These are phyloP conservation scores for Triangularia setosa DNA, from an alignment of 2,329 filamentous ascomycete species.

Conservation along the genomic window DNA sequence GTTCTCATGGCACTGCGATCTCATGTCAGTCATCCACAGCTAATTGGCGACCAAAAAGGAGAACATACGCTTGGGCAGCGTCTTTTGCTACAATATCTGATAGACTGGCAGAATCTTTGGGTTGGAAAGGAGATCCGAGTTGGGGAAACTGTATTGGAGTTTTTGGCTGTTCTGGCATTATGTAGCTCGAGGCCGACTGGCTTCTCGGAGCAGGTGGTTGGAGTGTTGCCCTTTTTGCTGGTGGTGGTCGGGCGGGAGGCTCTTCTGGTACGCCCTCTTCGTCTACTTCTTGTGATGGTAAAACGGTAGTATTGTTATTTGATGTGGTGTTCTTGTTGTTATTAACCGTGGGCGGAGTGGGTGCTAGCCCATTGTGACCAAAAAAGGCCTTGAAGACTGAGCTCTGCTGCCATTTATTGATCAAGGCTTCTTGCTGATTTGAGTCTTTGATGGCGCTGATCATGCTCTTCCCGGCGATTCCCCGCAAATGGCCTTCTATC, in stretches of 20 bases:
- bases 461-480: slow-evolving; percentile 29
- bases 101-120: slow-evolving; percentile 27
- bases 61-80: slow-evolving; percentile 31
- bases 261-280: slow-evolving; percentile 17
- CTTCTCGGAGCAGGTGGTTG: slow-evolving; percentile 6
- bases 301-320: neutral
- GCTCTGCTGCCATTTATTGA: slow-evolving; percentile 35
- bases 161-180: slow-evolving; percentile 6
- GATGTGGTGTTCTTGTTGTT: neutral
- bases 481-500: slow-evolving; percentile 35
- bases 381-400: slow-evolving; percentile 35
- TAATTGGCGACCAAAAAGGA: neutral
- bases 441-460: slow-evolving; percentile 34
- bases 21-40: neutral
- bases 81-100: slow-evolving; percentile 36
- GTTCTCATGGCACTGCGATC: slow-evolving; percentile 31
- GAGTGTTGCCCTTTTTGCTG: slow-evolving; percentile 14
- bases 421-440: slow-evolving; percentile 35
- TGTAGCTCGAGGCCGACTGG: slow-evolving; percentile 14
- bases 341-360: neutral
- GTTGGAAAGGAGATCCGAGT: slow-evolving; percentile 6
- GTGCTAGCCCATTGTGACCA: slow-evolving; percentile 22
- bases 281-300: slow-evolving; percentile 12
- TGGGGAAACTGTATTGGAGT: neutral
- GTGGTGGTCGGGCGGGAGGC: slow-evolving; percentile 8